These are phyloP conservation scores for Hordeum marinum DNA, from an alignment of 176 grass and related monocot species.

Conservation along the genomic window DNA sequence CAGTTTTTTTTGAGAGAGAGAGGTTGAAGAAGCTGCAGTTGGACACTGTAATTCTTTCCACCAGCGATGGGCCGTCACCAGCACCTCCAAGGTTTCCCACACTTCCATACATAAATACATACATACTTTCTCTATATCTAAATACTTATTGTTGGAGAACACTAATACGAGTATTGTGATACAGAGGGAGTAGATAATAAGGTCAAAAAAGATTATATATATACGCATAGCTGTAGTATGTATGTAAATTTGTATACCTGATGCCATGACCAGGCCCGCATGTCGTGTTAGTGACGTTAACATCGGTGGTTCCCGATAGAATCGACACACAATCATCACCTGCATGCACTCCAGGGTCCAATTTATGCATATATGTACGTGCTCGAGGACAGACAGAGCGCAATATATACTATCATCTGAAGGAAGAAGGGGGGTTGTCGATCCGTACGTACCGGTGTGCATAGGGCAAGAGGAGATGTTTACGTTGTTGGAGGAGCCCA, in stretches of 20 bases:
- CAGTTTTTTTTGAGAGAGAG: too few species aligned
- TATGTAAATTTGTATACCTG: conserved; percentile 35
- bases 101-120: conserved; percentile 13
- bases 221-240: too few species aligned
- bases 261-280: conserved; percentile 85
- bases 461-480: conserved; percentile 36
- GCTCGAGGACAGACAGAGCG: not conserved
- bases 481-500: conserved; percentile 31
- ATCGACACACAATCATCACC: conserved; percentile 74
- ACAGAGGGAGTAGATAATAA: too few species aligned
- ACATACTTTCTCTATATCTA: too few species aligned
- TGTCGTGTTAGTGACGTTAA: conserved; percentile 11
- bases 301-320: conserved; percentile 18
- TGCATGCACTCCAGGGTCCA: conserved; percentile 1
- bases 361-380: not conserved
- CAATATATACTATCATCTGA: not conserved
- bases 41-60: conserved; percentile 39
- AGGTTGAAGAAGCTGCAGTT: conserved; percentile 43
- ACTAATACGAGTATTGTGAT: too few species aligned
- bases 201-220: too few species aligned
- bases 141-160: too few species aligned
- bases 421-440: not conserved
- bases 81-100: conserved; percentile 60
- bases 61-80: not conserved
- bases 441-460: conserved; percentile 36